These are phyloP conservation scores for Dimargaris verticillata DNA, from an alignment of 192 early-diverging fungal species.

Conservation along the genomic window DNA sequence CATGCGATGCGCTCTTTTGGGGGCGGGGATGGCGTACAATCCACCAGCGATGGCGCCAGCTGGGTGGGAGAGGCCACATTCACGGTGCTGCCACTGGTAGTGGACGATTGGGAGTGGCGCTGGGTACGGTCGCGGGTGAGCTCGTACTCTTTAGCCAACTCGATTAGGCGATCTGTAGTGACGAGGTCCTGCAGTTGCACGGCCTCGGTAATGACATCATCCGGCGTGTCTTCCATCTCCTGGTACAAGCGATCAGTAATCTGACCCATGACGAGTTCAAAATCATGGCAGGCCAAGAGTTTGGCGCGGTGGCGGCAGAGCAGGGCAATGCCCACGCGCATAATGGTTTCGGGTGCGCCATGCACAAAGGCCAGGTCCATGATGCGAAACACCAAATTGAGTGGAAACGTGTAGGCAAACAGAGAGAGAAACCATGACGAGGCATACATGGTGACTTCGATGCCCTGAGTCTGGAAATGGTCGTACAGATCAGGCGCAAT, in stretches of 20 bases:
- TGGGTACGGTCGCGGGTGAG: neutral
- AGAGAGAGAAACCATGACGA: constrained; percentile 95
- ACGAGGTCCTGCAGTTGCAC: constrained; percentile 37
- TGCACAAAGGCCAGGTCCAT: constrained; percentile 86
- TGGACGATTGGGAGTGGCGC: too few relatives aligned
- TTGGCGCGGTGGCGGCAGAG: constrained; percentile 59
- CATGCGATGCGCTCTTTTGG: neutral
- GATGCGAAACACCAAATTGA: constrained; percentile 74
- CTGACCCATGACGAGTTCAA: constrained; percentile 58
- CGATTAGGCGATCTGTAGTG: constrained; percentile 44
- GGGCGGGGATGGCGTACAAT: neutral
- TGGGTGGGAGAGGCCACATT: too few relatives aligned
- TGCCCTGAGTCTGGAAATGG: constrained; percentile 59
- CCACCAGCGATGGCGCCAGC: too few relatives aligned
- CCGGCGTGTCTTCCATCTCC: constrained; percentile 38
- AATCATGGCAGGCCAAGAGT: constrained; percentile 45
- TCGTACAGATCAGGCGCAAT: constrained; percentile 52
- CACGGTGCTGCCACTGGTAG: too few relatives aligned
- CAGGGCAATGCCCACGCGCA: constrained; percentile 75
- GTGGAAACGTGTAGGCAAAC: constrained; percentile 92
- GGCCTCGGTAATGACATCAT: constrained; percentile 50
- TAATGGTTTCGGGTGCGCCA: constrained; percentile 76
- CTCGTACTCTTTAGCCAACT: constrained; percentile 40
- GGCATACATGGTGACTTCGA: constrained; percentile 78
- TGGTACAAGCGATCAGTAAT: constrained; percentile 60